Evolutionary conservation across 495 filamentous ascomycete genomes (phyloP).

Genomic region (Penicillium turbatum): DNA sequence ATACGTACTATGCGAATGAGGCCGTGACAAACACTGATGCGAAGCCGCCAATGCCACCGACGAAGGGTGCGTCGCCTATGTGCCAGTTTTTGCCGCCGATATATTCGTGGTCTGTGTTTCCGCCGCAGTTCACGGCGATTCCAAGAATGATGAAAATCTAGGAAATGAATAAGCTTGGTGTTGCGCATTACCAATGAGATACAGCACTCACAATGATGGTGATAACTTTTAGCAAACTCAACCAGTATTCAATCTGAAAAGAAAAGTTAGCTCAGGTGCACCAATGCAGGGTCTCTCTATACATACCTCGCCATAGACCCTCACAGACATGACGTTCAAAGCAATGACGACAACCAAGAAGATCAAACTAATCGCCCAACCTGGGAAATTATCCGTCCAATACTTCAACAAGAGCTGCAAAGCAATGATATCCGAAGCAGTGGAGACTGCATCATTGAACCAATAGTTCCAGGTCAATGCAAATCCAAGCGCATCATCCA

Average conservation of each 20-base stretch:
- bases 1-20: constrained; percentile 45
- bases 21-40: constrained; percentile 52
- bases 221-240: constrained; percentile 52
- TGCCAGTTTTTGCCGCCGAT: constrained; percentile 46
- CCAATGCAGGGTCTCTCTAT: neutral
- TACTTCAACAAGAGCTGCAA: constrained; percentile 50
- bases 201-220: constrained; percentile 41
- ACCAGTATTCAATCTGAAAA: constrained; percentile 49
- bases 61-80: constrained; percentile 48
- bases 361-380: constrained; percentile 50
- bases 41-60: constrained; percentile 50
- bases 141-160: constrained; percentile 53
- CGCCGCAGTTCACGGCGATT: constrained; percentile 49
- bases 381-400: constrained; percentile 50
- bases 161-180: neutral
- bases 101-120: constrained; percentile 41
- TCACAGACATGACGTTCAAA: constrained; percentile 49
- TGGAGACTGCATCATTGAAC: constrained; percentile 57
- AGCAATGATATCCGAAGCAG: constrained; percentile 51
- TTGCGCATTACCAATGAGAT: neutral
- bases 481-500: constrained; percentile 54
- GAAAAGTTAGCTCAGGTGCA: constrained; percentile 1
- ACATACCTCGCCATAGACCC: constrained; percentile 51
- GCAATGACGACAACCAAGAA: constrained; percentile 47
- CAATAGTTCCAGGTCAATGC: constrained; percentile 56